phyloP scores from a whole-genome alignment of 2,329 filamentous ascomycete species.

The Penicillium nordicum region DNA sequence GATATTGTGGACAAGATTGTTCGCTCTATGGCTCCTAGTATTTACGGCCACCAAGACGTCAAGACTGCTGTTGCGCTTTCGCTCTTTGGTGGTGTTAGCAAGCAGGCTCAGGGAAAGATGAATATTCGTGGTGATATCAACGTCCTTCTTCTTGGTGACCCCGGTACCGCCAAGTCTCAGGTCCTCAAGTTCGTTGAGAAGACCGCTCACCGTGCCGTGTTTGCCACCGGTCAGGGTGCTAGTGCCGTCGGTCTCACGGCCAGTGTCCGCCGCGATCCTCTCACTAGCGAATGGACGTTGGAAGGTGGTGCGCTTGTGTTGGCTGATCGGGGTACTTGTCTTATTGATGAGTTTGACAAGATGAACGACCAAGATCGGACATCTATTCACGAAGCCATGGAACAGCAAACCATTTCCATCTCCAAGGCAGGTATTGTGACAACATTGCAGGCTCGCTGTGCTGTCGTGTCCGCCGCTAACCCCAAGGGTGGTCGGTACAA shows the following conservation, averaged over 20 bases:
- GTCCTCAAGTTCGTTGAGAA: slow-evolving; percentile 97
- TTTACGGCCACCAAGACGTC: slow-evolving; percentile 94
- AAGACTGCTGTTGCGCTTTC: slow-evolving; percentile 95
- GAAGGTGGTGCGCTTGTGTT: slow-evolving; percentile 94
- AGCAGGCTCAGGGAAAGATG: slow-evolving; percentile 83
- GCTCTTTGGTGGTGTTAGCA: slow-evolving; percentile 90
- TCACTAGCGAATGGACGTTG: slow-evolving; percentile 95
- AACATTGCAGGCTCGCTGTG: slow-evolving; percentile 90
- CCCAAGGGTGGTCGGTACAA: slow-evolving; percentile 96
- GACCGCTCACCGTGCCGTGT: slow-evolving; percentile 93
- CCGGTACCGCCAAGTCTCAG: slow-evolving; percentile 96
- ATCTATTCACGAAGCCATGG: slow-evolving; percentile 99
- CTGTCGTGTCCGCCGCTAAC: slow-evolving; percentile 94
- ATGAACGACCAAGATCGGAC: slow-evolving; percentile 99
- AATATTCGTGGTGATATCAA: slow-evolving; percentile 97
- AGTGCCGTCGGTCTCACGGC: slow-evolving; percentile 97
- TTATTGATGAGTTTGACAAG: slow-evolving; percentile 99
- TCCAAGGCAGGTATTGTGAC: slow-evolving; percentile 98
- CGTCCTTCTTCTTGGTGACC: slow-evolving; percentile 90
- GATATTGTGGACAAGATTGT: slow-evolving; percentile 91
- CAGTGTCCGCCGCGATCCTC: slow-evolving; percentile 87
- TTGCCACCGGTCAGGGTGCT: slow-evolving; percentile 95
- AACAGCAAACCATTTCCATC: slow-evolving; percentile 98
- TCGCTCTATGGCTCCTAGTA: slow-evolving; percentile 90
- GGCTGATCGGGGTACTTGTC: slow-evolving; percentile 87